Conservation (phyloP, 352 stramenopile genomes). For the Globisporangium orthogonon region DNA sequence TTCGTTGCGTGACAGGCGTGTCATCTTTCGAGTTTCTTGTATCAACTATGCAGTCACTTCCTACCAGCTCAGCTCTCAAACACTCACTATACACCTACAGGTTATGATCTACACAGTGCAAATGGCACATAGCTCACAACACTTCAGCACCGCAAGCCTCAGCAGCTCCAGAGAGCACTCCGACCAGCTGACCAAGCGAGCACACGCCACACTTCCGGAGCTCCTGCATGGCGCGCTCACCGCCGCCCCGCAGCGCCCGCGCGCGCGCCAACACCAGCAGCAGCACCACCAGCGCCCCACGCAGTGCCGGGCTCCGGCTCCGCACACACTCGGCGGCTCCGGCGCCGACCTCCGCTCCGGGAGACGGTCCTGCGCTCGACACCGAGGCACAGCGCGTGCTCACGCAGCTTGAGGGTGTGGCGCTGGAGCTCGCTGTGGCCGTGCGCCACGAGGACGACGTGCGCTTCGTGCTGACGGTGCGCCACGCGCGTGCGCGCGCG, state of each 20-base stretch:
- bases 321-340: background rate
- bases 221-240: background rate
- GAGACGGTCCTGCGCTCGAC: constrained; percentile 1
- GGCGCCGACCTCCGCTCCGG: background rate
- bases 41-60: background rate
- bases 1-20: background rate
- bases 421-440: constrained; percentile 20
- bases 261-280: background rate
- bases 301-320: background rate
- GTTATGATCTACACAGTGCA: background rate
- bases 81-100: background rate
- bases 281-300: background rate
- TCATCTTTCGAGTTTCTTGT: background rate
- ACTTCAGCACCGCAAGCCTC: background rate
- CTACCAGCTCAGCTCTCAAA: background rate
- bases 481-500: constrained; percentile 21
- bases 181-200: background rate
- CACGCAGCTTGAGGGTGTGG: constrained; percentile 24
- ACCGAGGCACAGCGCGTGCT: constrained; percentile 11
- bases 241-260: background rate
- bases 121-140: background rate
- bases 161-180: background rate
- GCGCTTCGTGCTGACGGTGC: constrained; percentile 38
- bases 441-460: constrained; percentile 24
- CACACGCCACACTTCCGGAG: no score